phyloP scores from a whole-genome alignment of 116 monocot genomes.

The Zostera marina region DNA sequence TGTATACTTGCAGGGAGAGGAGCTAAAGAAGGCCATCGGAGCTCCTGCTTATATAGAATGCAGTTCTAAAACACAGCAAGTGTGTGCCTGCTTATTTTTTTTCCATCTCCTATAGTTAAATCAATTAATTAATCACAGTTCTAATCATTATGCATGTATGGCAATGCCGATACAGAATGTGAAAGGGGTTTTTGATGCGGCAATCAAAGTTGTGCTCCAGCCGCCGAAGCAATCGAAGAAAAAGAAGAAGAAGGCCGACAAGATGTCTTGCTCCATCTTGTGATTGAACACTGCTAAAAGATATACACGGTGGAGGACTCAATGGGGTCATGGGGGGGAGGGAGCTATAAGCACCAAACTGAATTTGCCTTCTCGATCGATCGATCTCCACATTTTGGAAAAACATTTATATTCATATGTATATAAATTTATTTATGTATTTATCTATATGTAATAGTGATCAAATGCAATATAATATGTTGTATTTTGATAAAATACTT shows the following conservation, averaged over 20 bases:
- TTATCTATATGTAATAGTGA: too few relatives aligned
- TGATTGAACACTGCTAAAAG: background rate
- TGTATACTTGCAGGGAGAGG: constrained; percentile 38
- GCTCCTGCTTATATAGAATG: constrained; percentile 63
- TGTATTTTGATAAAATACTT: too few relatives aligned
- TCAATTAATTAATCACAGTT: too few relatives aligned
- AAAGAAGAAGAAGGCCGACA: constrained; percentile 6
- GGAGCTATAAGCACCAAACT: too few relatives aligned
- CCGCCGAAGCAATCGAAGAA: constrained; percentile 16
- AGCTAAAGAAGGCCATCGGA: constrained; percentile 55
- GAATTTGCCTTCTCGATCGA: too few relatives aligned
- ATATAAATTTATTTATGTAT: too few relatives aligned
- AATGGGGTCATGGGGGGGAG: background rate
- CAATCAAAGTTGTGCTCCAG: constrained; percentile 25
- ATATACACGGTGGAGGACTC: background rate
- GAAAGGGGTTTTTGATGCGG: constrained; percentile 26
- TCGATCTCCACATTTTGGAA: too few relatives aligned
- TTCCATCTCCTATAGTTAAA: background rate
- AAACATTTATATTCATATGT: too few relatives aligned
- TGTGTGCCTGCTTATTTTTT: constrained; percentile 6
- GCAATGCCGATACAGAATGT: constrained; percentile 18
- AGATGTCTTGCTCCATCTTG: constrained; percentile 4
- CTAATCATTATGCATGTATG: too few relatives aligned
- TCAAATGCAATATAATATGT: too few relatives aligned
- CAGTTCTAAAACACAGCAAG: constrained; percentile 73